A percentile compares a stretch with the other conserved stretches of the same genome.
Evolutionary conservation across 2,329 filamentous ascomycete species (phyloP).

Genomic region (Colletotrichum magnum): DNA sequence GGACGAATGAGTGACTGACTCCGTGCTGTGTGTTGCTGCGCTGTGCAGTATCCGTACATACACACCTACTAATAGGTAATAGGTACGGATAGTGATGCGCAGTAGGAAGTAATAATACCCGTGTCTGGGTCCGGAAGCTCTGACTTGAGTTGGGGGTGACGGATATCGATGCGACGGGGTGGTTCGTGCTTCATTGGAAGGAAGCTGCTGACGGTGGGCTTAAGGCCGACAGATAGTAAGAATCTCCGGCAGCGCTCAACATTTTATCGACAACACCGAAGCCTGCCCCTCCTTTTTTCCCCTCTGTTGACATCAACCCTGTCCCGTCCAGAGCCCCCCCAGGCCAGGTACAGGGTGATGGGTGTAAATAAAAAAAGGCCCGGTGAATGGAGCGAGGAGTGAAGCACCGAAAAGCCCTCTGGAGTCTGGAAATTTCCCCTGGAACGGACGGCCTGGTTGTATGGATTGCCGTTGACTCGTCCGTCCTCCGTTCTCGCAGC

Average conservation of each 20-base stretch:
- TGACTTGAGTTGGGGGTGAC: constrained; percentile 17
- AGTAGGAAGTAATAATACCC: not conserved
- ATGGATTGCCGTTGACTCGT: not conserved
- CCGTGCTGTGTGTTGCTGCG: constrained; percentile 27
- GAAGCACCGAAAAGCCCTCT: constrained; percentile 12
- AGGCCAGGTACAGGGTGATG: constrained; percentile 9
- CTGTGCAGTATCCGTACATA: constrained; percentile 13
- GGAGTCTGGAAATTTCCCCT: constrained; percentile 21
- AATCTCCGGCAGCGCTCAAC: constrained; percentile 36
- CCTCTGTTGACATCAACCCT: constrained; percentile 41
- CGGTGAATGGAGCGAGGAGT: constrained; percentile 17
- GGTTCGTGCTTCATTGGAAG: constrained; percentile 2
- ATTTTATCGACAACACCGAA: constrained; percentile 38
- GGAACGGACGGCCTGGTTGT: not conserved
- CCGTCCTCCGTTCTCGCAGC: constrained; percentile 2
- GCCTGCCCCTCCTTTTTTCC: constrained; percentile 28
- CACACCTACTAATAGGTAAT: no score
- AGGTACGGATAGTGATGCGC: no score
- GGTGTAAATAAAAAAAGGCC: constrained; percentile 8
- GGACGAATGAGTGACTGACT: constrained; percentile 38
- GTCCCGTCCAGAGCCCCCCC: constrained; percentile 25
- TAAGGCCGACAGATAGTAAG: constrained; percentile 35
- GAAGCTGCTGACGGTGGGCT: constrained; percentile 18
- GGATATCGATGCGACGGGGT: constrained; percentile 6
- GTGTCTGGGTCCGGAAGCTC: constrained; percentile 28